phyloP scores from a whole-genome alignment of 2,329 filamentous ascomycete genomes.

The Verticillium alfalfae region DNA sequence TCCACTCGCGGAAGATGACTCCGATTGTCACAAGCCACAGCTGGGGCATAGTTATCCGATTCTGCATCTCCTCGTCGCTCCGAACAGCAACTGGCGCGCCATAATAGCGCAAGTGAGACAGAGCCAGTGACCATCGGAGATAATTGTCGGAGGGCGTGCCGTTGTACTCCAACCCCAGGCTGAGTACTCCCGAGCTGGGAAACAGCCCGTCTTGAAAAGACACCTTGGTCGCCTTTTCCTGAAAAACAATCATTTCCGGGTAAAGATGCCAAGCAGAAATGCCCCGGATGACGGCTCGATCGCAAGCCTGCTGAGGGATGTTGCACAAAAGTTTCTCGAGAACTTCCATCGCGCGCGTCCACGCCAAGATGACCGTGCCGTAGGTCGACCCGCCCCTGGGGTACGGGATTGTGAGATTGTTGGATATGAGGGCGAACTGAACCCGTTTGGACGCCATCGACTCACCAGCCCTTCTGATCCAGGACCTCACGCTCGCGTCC shows the following conservation, averaged over 20 bases:
- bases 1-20: too few relatives aligned
- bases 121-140: background rate
- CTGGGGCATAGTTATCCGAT: too few relatives aligned
- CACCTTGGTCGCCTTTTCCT: background rate
- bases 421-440: too few relatives aligned
- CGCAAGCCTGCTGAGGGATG: background rate
- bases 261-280: slow-evolving; percentile 4
- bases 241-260: background rate
- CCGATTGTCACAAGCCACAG: too few relatives aligned
- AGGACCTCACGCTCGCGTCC: too few relatives aligned
- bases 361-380: background rate
- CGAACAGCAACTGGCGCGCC: background rate
- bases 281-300: background rate
- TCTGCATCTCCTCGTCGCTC: too few relatives aligned
- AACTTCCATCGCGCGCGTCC: background rate
- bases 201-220: background rate
- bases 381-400: too few relatives aligned
- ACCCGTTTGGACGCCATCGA: too few relatives aligned
- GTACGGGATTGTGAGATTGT: too few relatives aligned
- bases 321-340: background rate
- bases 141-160: too few relatives aligned
- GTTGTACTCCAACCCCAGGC: background rate
- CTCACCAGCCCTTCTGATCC: too few relatives aligned
- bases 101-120: background rate
- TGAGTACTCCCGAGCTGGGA: background rate